Percentiles rank a stretch among this genome's conserved stretches.
Evolutionary conservation across 306 rosid genomes (phyloP).

Genomic region (Casuarina glauca): DNA sequence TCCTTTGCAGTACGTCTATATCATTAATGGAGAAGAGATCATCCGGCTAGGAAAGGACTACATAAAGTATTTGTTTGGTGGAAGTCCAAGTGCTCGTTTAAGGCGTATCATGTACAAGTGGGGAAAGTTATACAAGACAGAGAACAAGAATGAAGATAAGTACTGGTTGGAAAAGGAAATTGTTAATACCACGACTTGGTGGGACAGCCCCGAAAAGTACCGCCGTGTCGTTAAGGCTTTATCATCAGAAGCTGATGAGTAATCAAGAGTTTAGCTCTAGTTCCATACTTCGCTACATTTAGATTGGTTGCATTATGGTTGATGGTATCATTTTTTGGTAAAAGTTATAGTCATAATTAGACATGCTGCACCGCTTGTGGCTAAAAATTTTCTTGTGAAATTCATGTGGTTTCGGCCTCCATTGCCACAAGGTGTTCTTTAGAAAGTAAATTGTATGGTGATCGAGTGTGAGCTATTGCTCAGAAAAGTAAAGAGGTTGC

Average conservation of each 20-base stretch:
- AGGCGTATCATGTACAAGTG: conserved; percentile 49
- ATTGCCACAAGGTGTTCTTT: no score
- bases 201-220: conserved; percentile 40
- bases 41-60: conserved; percentile 61
- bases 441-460: no score
- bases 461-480: no score
- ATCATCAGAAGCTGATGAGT: conserved; percentile 23
- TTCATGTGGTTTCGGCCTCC: not conserved
- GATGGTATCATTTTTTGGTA: not conserved
- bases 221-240: conserved; percentile 28
- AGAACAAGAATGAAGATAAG: conserved; percentile 36
- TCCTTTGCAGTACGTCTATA: conserved; percentile 64
- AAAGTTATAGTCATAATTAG: not conserved
- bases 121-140: conserved; percentile 36
- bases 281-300: conserved; percentile 1
- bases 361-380: conserved; percentile 1
- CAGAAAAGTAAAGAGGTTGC: no score
- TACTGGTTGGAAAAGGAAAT: conserved; percentile 46
- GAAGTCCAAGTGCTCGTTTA: conserved; percentile 62
- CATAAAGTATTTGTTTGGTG: conserved; percentile 56
- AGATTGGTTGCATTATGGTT: not conserved
- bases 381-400: not conserved
- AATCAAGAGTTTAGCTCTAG: not conserved
- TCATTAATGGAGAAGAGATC: conserved; percentile 66
- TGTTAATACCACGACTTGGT: conserved; percentile 38